Evolutionary conservation across 148 eudicot species (phyloP), one percentile per base, ranked within the genome.

Genomic region (Limonium bicolor): DNA sequence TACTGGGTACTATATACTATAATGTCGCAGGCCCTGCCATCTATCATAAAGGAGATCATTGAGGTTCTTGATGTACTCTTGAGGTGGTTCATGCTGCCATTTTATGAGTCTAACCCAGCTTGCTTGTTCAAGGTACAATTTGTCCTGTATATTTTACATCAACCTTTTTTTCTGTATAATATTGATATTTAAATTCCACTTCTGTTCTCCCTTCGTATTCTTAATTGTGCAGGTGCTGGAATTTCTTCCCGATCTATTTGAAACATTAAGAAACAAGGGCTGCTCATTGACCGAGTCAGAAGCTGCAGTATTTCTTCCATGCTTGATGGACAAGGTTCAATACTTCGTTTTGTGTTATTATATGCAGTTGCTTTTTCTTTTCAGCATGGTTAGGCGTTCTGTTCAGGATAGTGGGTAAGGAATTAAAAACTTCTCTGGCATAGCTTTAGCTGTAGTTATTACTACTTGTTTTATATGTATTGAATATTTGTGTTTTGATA

Each of bases 141-240:
- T 25, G n/a, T n/a, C n/a, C n/a, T n/a, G n/a, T n/a, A n/a, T n/a
- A n/a, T n/a, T n/a, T n/a, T n/a, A n/a, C n/a, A n/a, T n/a, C n/a
- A n/a, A n/a, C n/a, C n/a, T n/a, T n/a, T n/a, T n/a, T n/a, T n/a
- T n/a, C n/a, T n/a, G n/a, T n/a, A n/a, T n/a, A n/a, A n/a, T n/a
- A n/a, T n/a, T n/a, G n/a, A n/a, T 22, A 23, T n/a, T n/a, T n/a
- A n/a, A n/a, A n/a, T n/a, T n/a, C n/a, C n/a, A n/a, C n/a, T n/a
- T n/a, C n/a, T n/a, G n/a, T n/a, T n/a, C n/a, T n/a, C n/a, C n/a
- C n/a, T n/a, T n/a, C n/a, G n/a, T n/a, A n/a, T n/a, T n/a, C n/a
- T n/a, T n/a, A n/a, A n/a, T n/a, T n/a, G n/a, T n/a, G n/a, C n/a
- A 92, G 99, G 99, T 81, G 48, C 62, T 92, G 39, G 99, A 92